Evolutionary conservation across 2,329 filamentous ascomycete genomes (phyloP).

Genomic region (Botryosphaeria dothidea): DNA sequence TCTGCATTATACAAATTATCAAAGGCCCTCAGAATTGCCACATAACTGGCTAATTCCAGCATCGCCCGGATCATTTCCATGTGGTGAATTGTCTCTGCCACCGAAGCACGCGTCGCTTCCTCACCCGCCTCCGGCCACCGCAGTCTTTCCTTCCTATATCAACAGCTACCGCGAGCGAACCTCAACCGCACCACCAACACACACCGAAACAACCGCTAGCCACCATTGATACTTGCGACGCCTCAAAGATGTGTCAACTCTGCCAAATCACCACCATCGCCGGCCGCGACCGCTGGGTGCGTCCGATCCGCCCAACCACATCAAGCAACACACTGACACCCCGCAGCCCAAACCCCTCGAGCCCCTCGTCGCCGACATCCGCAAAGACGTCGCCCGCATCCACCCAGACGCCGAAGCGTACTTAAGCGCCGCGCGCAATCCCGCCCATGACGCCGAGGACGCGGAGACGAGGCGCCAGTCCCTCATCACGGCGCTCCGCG

Average conservation of each 20-base stretch:
- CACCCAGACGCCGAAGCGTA: conserved; percentile 5
- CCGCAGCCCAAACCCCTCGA: conserved; percentile 18
- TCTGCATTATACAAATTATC: too few species aligned
- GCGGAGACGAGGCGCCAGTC: neutral
- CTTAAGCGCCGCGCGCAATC: neutral
- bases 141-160: too few species aligned
- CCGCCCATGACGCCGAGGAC: neutral
- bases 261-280: conserved; percentile 8
- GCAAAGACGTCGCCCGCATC: neutral
- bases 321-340: neutral
- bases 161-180: too few species aligned
- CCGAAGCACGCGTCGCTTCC: too few species aligned
- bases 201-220: too few species aligned
- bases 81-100: too few species aligned
- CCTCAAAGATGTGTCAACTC: conserved; percentile 13
- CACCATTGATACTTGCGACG: too few species aligned
- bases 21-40: too few species aligned
- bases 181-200: too few species aligned
- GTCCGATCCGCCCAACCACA: neutral
- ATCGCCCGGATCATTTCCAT: too few species aligned
- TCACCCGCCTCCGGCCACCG: too few species aligned
- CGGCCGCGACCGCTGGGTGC: conserved; percentile 17
- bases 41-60: too few species aligned
- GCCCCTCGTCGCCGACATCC: neutral
- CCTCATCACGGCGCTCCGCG: neutral